These are phyloP conservation scores for Naganishia sp. DNA, from an alignment of 1,284 basidiomycete genomes.

Conservation along the genomic window DNA sequence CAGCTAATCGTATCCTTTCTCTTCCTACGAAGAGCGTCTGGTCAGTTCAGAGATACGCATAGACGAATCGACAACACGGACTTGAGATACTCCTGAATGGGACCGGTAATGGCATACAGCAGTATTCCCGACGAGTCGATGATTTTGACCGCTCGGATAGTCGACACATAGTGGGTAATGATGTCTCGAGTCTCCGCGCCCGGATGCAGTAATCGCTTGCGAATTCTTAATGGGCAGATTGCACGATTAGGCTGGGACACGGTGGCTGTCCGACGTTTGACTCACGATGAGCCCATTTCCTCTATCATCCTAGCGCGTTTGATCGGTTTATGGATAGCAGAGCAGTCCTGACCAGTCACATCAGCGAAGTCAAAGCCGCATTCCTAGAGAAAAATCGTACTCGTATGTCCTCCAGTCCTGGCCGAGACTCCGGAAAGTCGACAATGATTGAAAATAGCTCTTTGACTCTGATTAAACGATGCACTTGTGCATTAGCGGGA, in stretches of 20 bases:
- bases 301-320: slow-evolving; percentile 47
- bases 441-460: slow-evolving; percentile 97
- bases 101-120: slow-evolving; percentile 85
- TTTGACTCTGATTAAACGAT: slow-evolving; percentile 60
- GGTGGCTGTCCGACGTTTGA: background rate
- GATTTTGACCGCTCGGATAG: slow-evolving; percentile 85
- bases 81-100: slow-evolving; percentile 83
- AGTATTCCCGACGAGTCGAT: slow-evolving; percentile 91
- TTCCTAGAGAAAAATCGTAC: slow-evolving; percentile 33
- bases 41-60: background rate
- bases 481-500: background rate
- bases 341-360: slow-evolving; percentile 36
- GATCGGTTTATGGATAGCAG: slow-evolving; percentile 47
- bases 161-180: slow-evolving; percentile 87
- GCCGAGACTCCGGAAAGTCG: slow-evolving; percentile 82
- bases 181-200: slow-evolving; percentile 94
- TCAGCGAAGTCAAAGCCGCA: background rate
- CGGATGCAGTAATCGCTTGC: slow-evolving; percentile 86
- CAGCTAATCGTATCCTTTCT: slow-evolving; percentile 87
- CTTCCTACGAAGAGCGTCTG: slow-evolving; percentile 58
- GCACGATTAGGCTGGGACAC: slow-evolving; percentile 25
- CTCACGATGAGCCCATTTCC: slow-evolving; percentile 49
- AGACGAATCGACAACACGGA: slow-evolving; percentile 42
- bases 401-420: slow-evolving; percentile 85
- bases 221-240: slow-evolving; percentile 61